These are phyloP conservation scores for Chytriomyces sp. DNA, from an alignment of 192 early-diverging fungal genomes.

Conservation along the genomic window DNA sequence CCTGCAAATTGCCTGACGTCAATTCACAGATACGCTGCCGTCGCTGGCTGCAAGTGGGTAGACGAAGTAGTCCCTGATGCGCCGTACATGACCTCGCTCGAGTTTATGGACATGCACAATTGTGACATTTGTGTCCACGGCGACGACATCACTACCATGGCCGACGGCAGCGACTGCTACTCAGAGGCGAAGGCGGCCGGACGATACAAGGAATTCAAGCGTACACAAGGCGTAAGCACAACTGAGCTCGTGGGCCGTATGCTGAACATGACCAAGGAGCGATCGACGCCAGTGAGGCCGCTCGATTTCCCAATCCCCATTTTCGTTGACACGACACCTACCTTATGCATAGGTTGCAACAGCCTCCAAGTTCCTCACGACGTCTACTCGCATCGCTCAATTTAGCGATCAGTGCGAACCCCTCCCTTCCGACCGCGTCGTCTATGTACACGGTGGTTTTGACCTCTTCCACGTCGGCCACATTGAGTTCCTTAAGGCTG, in stretches of 20 bases:
- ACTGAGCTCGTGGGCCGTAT: slow-evolving; percentile 96
- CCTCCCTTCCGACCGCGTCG: slow-evolving; percentile 71
- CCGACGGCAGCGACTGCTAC: slow-evolving; percentile 97
- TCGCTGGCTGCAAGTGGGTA: slow-evolving; percentile 96
- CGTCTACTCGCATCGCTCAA: slow-evolving; percentile 82
- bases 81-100: slow-evolving; percentile 88
- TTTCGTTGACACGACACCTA: slow-evolving; percentile 1
- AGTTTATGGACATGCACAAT: slow-evolving; percentile 80
- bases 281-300: slow-evolving; percentile 15
- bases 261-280: slow-evolving; percentile 76
- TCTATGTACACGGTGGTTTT: slow-evolving; percentile 96
- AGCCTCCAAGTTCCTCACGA: slow-evolving; percentile 87
- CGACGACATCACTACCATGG: slow-evolving; percentile 95
- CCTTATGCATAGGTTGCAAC: slow-evolving; percentile 48
- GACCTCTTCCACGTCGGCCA: slow-evolving; percentile 96
- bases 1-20: neutral
- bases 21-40: slow-evolving; percentile 82
- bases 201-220: slow-evolving; percentile 93
- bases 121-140: slow-evolving; percentile 97
- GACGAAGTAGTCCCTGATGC: slow-evolving; percentile 91
- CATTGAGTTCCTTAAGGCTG: slow-evolving; percentile 88
- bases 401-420: slow-evolving; percentile 86
- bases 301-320: neutral
- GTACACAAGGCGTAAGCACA: slow-evolving; percentile 94
- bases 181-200: slow-evolving; percentile 93